phyloP scores from a whole-genome alignment of 2,329 filamentous ascomycete species.

The Orbilia quercus region DNA sequence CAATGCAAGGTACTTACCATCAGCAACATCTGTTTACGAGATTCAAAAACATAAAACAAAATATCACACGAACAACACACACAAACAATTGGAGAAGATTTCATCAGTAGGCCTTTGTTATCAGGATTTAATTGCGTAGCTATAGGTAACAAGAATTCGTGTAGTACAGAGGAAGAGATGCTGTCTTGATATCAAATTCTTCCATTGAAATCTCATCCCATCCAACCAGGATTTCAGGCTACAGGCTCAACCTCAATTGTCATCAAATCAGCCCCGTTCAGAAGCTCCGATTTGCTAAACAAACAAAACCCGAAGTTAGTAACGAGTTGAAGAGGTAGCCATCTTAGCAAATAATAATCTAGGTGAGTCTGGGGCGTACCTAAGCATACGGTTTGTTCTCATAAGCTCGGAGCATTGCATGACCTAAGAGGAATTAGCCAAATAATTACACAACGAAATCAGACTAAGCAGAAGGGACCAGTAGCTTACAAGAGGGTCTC shows the following conservation, averaged over 20 bases:
- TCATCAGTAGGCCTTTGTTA: too few relatives aligned
- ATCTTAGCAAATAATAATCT: background rate
- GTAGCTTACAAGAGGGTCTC: slow-evolving; percentile 76
- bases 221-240: too few relatives aligned
- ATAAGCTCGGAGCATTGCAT: slow-evolving; percentile 52
- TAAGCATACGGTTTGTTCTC: slow-evolving; percentile 42
- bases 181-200: too few relatives aligned
- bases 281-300: slow-evolving; percentile 39
- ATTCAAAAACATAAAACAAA: background rate
- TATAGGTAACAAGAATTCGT: too few relatives aligned
- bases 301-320: slow-evolving; percentile 1
- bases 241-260: slow-evolving; percentile 32
- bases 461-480: background rate
- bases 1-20: too few relatives aligned
- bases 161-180: too few relatives aligned
- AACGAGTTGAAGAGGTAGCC: background rate
- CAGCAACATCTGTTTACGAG: too few relatives aligned
- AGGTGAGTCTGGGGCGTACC: slow-evolving; percentile 11
- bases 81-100: background rate
- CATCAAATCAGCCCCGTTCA: slow-evolving; percentile 34
- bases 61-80: slow-evolving; percentile 29
- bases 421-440: slow-evolving; percentile 9
- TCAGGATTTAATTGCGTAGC: too few relatives aligned
- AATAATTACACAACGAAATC: background rate
- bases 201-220: too few relatives aligned